Evolutionary conservation across 768 basidiomycete species (phyloP).

Genomic region (Trametopsis cervina): DNA sequence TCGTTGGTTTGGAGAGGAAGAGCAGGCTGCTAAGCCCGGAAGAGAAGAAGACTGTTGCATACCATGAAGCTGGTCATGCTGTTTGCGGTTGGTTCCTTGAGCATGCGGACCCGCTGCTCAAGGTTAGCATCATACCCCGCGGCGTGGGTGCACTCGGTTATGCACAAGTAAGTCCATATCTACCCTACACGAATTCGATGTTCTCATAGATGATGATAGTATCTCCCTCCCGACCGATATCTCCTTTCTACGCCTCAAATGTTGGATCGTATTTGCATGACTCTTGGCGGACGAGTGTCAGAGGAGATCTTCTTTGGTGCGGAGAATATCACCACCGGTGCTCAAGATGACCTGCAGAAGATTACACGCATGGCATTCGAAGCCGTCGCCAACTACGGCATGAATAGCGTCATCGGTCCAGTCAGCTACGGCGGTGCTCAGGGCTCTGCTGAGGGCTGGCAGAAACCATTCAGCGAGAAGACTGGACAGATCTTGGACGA

Average conservation of each 20-base stretch:
- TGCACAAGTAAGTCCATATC: conserved; percentile 59
- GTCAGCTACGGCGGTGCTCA: conserved; percentile 93
- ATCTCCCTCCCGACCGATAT: conserved; percentile 93
- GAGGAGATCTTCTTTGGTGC: conserved; percentile 96
- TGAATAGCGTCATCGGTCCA: conserved; percentile 92
- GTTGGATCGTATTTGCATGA: conserved; percentile 93
- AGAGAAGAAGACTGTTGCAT: conserved; percentile 98
- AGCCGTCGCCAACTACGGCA: conserved; percentile 92
- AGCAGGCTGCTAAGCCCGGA: conserved; percentile 86
- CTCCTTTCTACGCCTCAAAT: conserved; percentile 94
- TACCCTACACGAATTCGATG: not conserved
- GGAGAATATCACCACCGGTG: conserved; percentile 94
- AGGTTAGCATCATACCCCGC: conserved; percentile 97
- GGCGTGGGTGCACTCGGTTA: conserved; percentile 95
- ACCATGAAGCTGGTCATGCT: conserved; percentile 98
- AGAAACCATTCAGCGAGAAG: conserved; percentile 97
- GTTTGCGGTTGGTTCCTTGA: conserved; percentile 98
- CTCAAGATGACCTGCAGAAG: conserved; percentile 97
- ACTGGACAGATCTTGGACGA: conserved; percentile 90
- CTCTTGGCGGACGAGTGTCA: conserved; percentile 92
- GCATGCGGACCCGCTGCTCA: conserved; percentile 92
- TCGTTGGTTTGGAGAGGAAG: conserved; percentile 95
- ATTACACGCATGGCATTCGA: conserved; percentile 98
- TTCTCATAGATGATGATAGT: conserved; percentile 36
- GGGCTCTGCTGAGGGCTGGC: conserved; percentile 80